Conservation (phyloP, 2,329 filamentous ascomycete species). For the Ophiostoma novo-ulmi region DNA sequence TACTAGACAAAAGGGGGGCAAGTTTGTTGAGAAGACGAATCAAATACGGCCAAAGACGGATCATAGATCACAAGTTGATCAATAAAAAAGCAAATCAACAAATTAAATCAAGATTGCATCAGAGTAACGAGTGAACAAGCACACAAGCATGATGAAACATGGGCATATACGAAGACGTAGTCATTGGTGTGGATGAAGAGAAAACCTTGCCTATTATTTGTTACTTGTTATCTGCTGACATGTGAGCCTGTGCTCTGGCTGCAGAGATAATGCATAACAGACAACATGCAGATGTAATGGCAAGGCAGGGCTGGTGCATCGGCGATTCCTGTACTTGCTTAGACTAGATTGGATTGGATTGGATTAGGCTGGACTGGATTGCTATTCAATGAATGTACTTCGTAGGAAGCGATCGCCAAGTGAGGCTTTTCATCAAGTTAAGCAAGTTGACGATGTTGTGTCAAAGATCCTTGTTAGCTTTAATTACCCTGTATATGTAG, state of each 20-base stretch:
- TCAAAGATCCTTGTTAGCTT: no score
- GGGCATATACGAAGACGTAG: neutral
- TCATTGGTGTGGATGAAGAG: neutral
- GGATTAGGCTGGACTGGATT: no score
- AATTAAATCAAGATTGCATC: no score
- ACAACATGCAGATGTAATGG: neutral
- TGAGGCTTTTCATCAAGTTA: neutral
- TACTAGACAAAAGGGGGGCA: neutral
- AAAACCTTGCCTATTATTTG: neutral
- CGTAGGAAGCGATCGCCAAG: neutral
- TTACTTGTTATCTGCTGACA: neutral
- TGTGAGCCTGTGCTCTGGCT: neutral
- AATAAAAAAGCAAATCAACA: no score
- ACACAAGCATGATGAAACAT: neutral
- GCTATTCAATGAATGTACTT: no score
- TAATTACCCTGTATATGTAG: no score
- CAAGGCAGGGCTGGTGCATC: neutral
- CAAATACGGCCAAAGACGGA: no score
- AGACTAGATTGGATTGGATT: no score
- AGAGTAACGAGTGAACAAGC: neutral
- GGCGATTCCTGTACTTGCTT: neutral
- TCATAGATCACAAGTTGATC: no score
- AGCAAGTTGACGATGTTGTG: no score
- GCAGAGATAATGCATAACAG: neutral
- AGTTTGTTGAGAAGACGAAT: neutral